Evolutionary conservation across 495 filamentous ascomycete species (phyloP).

Genomic region (Penicillium subrubescens): DNA sequence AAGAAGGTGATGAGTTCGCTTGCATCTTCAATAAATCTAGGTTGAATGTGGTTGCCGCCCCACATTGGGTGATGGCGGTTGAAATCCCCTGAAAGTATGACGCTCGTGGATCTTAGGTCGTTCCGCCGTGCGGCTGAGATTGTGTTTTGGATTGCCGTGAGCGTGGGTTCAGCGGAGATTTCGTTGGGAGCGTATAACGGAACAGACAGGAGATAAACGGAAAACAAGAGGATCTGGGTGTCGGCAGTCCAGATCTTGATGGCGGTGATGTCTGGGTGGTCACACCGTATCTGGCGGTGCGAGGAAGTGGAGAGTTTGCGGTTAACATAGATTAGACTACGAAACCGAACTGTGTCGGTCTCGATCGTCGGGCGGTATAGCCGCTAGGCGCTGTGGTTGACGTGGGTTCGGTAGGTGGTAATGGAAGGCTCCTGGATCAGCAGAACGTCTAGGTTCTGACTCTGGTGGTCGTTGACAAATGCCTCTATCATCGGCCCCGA

Average conservation of each 20-base stretch:
- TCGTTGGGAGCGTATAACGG: background rate
- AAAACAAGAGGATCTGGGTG: background rate
- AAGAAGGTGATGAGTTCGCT: no score
- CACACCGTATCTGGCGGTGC: background rate
- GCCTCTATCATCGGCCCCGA: conserved; percentile 30
- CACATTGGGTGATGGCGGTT: no score
- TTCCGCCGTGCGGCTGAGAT: background rate
- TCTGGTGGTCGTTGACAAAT: conserved; percentile 34
- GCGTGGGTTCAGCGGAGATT: background rate
- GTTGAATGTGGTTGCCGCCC: no score
- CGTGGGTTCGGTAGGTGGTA: background rate
- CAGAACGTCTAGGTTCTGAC: conserved; percentile 28
- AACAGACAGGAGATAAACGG: background rate
- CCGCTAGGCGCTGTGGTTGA: background rate
- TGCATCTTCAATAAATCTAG: no score
- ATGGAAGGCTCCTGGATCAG: conserved; percentile 31
- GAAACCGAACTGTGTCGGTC: background rate
- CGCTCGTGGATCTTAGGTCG: background rate
- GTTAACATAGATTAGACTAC: background rate
- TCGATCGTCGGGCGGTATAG: background rate
- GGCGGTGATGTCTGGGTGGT: conserved; percentile 28
- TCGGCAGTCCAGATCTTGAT: conserved; percentile 1
- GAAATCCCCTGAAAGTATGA: no score
- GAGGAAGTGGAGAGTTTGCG: background rate
- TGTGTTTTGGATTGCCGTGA: background rate